These are phyloP conservation scores for Suillus subaureus DNA, from an alignment of 768 basidiomycete species.

Conservation along the genomic window DNA sequence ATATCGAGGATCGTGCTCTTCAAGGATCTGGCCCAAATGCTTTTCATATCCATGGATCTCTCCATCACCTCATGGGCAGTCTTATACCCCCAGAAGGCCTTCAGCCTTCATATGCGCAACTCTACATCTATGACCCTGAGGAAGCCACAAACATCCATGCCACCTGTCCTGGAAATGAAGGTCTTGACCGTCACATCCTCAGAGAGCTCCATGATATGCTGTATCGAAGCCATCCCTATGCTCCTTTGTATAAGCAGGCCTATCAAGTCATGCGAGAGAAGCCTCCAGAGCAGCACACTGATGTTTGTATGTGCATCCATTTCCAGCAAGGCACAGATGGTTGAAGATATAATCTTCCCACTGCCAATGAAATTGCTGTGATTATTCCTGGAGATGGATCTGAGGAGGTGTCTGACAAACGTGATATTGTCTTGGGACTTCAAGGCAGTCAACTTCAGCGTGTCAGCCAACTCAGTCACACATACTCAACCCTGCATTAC, in stretches of 20 bases:
- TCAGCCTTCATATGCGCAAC: constrained; percentile 38
- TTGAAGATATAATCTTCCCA: constrained; percentile 46
- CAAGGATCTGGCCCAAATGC: constrained; percentile 34
- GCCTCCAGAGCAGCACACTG: constrained; percentile 17
- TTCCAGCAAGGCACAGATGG: constrained; percentile 25
- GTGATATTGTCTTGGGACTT: constrained; percentile 39
- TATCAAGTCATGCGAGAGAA: constrained; percentile 31
- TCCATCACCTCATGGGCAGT: constrained; percentile 38
- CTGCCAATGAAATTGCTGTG: constrained; percentile 42
- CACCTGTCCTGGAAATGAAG: constrained; percentile 19
- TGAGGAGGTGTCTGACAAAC: constrained; percentile 8
- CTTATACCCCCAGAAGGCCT: constrained; percentile 26
- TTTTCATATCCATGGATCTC: constrained; percentile 38
- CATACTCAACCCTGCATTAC: constrained; percentile 45
- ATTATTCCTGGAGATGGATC: constrained; percentile 23
- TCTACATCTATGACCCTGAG: constrained; percentile 43
- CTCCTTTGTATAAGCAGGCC: constrained; percentile 30
- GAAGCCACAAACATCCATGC: constrained; percentile 32
- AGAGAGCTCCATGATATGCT: constrained; percentile 28
- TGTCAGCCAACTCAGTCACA: constrained; percentile 36
- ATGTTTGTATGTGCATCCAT: constrained; percentile 16
- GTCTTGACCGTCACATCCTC: constrained; percentile 23
- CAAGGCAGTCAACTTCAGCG: constrained; percentile 24
- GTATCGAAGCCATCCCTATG: constrained; percentile 26
- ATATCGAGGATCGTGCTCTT: constrained; percentile 31